These are phyloP conservation scores for Phytophthora melonis DNA, from an alignment of 352 stramenopile species.

Conservation along the genomic window DNA sequence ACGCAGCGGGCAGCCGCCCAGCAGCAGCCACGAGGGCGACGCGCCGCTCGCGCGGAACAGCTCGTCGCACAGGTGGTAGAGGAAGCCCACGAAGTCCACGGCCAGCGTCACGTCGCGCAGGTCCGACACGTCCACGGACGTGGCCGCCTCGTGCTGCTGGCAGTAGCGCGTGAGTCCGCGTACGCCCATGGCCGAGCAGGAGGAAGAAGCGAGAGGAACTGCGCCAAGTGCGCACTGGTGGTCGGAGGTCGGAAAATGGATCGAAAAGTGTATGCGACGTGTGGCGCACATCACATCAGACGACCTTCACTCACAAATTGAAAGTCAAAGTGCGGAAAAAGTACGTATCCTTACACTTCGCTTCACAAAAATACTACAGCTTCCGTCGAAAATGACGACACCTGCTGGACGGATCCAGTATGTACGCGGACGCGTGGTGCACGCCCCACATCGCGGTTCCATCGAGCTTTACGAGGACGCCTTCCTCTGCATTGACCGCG, in stretches of 20 bases:
- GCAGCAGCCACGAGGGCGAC: slow-evolving; percentile 62
- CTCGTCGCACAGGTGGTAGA: slow-evolving; percentile 76
- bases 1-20: slow-evolving; percentile 63
- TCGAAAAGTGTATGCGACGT: too few species aligned
- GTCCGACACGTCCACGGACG: slow-evolving; percentile 44
- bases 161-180: slow-evolving; percentile 69
- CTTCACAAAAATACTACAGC: too few species aligned
- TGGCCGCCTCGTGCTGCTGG: slow-evolving; percentile 54
- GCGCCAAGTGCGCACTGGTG: background rate
- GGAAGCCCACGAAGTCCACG: slow-evolving; percentile 85
- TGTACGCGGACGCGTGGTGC: slow-evolving; percentile 54
- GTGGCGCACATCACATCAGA: too few species aligned
- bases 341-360: too few species aligned
- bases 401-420: slow-evolving; percentile 14
- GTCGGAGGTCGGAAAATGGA: too few species aligned
- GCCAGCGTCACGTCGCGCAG: slow-evolving; percentile 77
- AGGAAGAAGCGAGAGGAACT: background rate
- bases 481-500: slow-evolving; percentile 48
- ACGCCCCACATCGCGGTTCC: slow-evolving; percentile 48
- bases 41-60: slow-evolving; percentile 49
- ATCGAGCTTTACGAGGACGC: slow-evolving; percentile 58
- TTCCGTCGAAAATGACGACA: background rate
- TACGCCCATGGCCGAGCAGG: slow-evolving; percentile 56
- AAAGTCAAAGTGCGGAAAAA: too few species aligned
- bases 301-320: too few species aligned